Conservation (phyloP, 2,329 filamentous ascomycete species). For the Colletotrichum neosansevieriae region DNA sequence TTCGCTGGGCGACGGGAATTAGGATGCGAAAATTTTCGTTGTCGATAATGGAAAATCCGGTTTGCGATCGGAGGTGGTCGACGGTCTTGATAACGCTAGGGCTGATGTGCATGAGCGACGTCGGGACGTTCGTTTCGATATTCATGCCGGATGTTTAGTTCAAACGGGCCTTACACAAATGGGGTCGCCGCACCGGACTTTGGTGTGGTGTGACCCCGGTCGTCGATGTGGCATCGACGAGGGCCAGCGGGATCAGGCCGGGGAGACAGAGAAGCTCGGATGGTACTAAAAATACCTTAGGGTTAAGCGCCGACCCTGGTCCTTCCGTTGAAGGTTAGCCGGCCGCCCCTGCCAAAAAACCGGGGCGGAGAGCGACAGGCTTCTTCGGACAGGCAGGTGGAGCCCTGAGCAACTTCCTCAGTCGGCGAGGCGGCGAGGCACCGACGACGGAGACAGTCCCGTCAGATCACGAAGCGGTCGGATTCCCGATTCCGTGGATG, state of each 20-base stretch:
- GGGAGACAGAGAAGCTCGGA: conserved; percentile 5
- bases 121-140: conserved; percentile 17
- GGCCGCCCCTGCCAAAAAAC: conserved; percentile 22
- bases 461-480: too few species aligned
- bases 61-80: background rate
- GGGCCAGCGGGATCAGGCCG: conserved; percentile 21
- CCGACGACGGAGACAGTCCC: background rate
- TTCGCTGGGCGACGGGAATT: background rate
- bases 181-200: conserved; percentile 32
- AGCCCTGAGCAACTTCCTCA: conserved; percentile 2
- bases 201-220: conserved; percentile 9
- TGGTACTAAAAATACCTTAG: conserved; percentile 37
- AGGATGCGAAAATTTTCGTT: conserved; percentile 21
- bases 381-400: background rate
- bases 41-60: conserved; percentile 5
- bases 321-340: conserved; percentile 16
- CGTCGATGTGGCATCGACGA: conserved; percentile 21
- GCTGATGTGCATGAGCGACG: conserved; percentile 20
- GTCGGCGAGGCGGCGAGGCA: conserved; percentile 11
- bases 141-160: conserved; percentile 23
- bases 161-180: conserved; percentile 37
- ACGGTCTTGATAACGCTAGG: conserved; percentile 6
- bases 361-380: conserved; percentile 10
- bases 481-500: too few species aligned
- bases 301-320: conserved; percentile 37